A percentile compares a stretch with the other conserved stretches of the same genome.
phyloP scores from a whole-genome alignment of 2,329 filamentous ascomycete genomes.

The Aschersonia sp. region DNA sequence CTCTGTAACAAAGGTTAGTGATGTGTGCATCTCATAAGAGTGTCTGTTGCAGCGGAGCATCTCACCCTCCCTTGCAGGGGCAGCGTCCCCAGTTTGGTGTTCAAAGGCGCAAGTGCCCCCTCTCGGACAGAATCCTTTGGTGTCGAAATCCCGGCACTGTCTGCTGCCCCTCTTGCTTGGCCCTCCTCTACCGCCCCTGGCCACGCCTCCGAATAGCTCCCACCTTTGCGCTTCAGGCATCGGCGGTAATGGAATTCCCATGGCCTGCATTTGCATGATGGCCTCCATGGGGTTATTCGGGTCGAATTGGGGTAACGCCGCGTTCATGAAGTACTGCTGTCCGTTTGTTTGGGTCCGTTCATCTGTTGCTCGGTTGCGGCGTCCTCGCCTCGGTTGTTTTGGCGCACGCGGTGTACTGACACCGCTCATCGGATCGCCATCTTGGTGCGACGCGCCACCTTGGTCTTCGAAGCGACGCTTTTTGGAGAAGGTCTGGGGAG shows the following conservation, averaged over 20 bases:
- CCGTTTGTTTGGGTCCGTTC: conserved; percentile 5
- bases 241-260: conserved; percentile 26
- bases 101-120: conserved; percentile 56
- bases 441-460: conserved; percentile 5
- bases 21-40: background rate
- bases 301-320: conserved; percentile 31
- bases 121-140: conserved; percentile 55
- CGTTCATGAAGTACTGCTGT: conserved; percentile 4
- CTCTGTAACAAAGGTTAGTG: conserved; percentile 9
- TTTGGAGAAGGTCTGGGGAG: conserved; percentile 7
- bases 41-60: background rate
- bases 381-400: conserved; percentile 48
- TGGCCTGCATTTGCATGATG: conserved; percentile 46
- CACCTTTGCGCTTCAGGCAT: conserved; percentile 21
- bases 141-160: conserved; percentile 54
- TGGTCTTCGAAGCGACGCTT: conserved; percentile 23
- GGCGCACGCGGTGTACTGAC: conserved; percentile 21
- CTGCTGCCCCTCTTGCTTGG: conserved; percentile 23
- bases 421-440: background rate
- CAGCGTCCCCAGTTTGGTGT: conserved; percentile 30
- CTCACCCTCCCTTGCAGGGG: conserved; percentile 12
- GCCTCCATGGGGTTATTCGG: conserved; percentile 46
- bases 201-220: background rate
- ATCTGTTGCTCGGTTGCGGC: conserved; percentile 14
- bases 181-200: conserved; percentile 9